phyloP scores from a whole-genome alignment of 2,329 filamentous ascomycete genomes.

The Ophiostoma montium region DNA sequence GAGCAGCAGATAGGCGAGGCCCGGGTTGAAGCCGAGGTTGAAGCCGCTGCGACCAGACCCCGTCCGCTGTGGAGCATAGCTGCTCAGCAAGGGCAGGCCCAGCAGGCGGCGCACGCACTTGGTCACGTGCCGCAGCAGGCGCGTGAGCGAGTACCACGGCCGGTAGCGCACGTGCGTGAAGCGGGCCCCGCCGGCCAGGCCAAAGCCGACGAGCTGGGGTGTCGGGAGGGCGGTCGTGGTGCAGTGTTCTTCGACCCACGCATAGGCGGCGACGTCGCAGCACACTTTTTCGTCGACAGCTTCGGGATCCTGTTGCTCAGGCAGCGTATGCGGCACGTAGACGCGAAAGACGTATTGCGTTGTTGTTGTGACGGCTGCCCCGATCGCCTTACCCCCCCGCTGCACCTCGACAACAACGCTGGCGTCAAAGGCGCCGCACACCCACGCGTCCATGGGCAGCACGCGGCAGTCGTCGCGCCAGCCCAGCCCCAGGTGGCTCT shows the following conservation, averaged over 20 bases:
- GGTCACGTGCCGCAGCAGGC: not conserved
- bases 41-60: conserved; percentile 4
- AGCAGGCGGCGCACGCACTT: not conserved
- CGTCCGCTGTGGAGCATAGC: too few species aligned
- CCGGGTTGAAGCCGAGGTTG: too few species aligned
- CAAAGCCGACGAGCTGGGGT: conserved; percentile 16
- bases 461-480: not conserved
- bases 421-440: not conserved
- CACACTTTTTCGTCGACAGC: conserved; percentile 26
- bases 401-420: not conserved
- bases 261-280: conserved; percentile 24
- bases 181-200: conserved; percentile 1
- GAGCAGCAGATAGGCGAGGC: conserved; percentile 15
- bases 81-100: conserved; percentile 7
- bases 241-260: conserved; percentile 24
- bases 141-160: conserved; percentile 3
- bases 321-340: conserved; percentile 19
- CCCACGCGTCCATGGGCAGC: not conserved
- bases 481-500: not conserved
- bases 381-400: not conserved
- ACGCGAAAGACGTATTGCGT: not conserved
- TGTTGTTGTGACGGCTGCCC: not conserved
- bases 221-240: conserved; percentile 22
- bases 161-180: conserved; percentile 5
- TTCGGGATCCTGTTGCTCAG: conserved; percentile 21